Evolutionary conservation across 495 filamentous ascomycete species (phyloP), one percentile per base, ranked within the genome.

Genomic region (Tetracladium setigerum): DNA sequence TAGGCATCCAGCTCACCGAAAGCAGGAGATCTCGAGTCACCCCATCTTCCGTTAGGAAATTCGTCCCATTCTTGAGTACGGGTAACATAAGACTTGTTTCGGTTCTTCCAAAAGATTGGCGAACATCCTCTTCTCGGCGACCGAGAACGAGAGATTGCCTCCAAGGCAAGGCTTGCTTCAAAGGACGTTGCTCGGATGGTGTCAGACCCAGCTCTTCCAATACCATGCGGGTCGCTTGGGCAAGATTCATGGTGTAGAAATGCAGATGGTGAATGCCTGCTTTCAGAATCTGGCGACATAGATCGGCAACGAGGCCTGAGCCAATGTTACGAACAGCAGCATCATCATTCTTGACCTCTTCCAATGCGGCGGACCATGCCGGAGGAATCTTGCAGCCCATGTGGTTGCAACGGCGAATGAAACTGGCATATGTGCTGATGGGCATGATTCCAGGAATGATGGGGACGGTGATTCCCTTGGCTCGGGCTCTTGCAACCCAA

Each of bases 191-290:
- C 2, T 79, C 68, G 10, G 89, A 86, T 1, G 90, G 90, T 40
- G 83, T 67, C 60, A 95, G 76, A 24, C 80, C 74, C 12, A 99
- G 69, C 61, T 95, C 89, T 53, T 97, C 89, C 18, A 99, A 75
- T 30, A 96, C 84, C 78, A 95, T 87, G 50, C 83, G 85, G 8
- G 92, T 96, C 16, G 92, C 86, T 61, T 95, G 87, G 5, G 89
- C 91, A 11, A 99, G 73, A 67, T 99, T 99, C 94, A 99, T 99
- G 40, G 94, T 99, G 65, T 99, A 99, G 67, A 99, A 99, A 66
- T 99, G 94, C 50, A 99, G 66, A 54, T 95, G 87, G 52, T 81
- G 76, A 53, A 96, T 87, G 11, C 91, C 92, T 14, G 81, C 78
- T 33, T 79, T 74, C 40, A 95, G 67, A 37, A 97, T 79, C 64